Evolutionary conservation across 768 basidiomycete species (phyloP), one percentile per base, ranked within the genome.

Genomic region (Boletus vinaceobasis): DNA sequence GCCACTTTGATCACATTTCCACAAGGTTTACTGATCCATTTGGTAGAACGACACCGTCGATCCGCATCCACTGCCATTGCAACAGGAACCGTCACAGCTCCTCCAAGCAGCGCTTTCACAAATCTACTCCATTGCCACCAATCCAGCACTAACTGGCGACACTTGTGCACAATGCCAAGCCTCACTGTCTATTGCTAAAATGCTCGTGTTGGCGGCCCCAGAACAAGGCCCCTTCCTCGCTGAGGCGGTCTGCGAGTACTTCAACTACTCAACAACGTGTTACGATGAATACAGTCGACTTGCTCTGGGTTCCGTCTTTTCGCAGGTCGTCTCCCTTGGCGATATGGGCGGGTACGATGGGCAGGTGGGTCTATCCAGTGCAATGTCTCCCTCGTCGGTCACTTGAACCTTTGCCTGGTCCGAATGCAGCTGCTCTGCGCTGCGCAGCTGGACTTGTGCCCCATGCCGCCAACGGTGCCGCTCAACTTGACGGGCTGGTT

Each of bases 401-500:
- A 27, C 27, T 40, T 3, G 40, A 7, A 11, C 27, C 19, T 29
- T 21, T 33, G 7, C n/a, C 11, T 33, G 9, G 2, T 19, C n/a
- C 17, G 14, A 46, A n/a, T 26, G 13, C 32, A 59, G 56, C 49
- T 65, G 32, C 51, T 79, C 31, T 80, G 79, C 55, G 62, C 76
- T 33, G 65, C 64, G 55, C 71, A 75, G 51, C 50, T 75, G 10
- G 43, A 56, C 0, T 37, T 73, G 46, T 79, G 77, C 55, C 65
- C 75, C 7, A 63, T 73, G 35, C 74, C 77, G 7, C 68, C 71
- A 3, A 70, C 76, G 0, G 65, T 75, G 2, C 70, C 76, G 0
- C 70, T 82, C 33, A 69, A 81, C 65, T 55, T 79, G 43, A 78
- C 74, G 1, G 58, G 55, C n/a, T 81, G 79, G 76, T 82, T 82